Conservation (phyloP, 352 stramenopile genomes). For the Phytophthora quininea region DNA sequence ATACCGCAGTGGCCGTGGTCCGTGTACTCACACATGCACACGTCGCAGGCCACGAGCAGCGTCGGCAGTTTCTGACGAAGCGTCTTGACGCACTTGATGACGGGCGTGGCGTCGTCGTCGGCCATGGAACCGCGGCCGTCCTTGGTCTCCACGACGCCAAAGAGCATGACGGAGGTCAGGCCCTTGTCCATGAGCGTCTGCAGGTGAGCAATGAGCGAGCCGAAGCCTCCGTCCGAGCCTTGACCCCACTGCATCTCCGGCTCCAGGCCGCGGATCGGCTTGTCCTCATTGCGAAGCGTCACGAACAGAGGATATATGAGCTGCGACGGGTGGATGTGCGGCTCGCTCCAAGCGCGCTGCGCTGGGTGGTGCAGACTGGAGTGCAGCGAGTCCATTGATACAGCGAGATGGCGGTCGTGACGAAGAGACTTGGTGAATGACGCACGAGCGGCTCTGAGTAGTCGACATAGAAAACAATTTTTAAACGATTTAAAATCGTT, state of each 20-base stretch:
- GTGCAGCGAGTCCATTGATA: constrained; percentile 60
- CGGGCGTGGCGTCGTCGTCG: constrained; percentile 74
- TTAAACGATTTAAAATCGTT: not conserved
- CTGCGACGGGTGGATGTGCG: constrained; percentile 87
- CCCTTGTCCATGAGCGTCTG: constrained; percentile 75
- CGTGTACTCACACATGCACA: constrained; percentile 93
- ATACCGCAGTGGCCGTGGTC: constrained; percentile 89
- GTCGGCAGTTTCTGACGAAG: constrained; percentile 72
- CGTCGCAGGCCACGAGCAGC: constrained; percentile 85
- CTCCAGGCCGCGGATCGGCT: constrained; percentile 77
- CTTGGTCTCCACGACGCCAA: constrained; percentile 88
- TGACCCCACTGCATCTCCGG: constrained; percentile 88
- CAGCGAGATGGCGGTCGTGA: not conserved
- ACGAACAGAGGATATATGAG: constrained; percentile 92
- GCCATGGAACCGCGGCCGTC: constrained; percentile 78
- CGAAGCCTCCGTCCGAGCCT: constrained; percentile 64
- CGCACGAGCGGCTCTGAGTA: constrained; percentile 5
- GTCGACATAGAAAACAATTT: not conserved
- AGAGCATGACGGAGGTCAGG: constrained; percentile 87
- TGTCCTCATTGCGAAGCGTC: constrained; percentile 71
- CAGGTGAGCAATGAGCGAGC: constrained; percentile 76
- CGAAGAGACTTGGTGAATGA: constrained; percentile 26
- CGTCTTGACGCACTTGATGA: constrained; percentile 72
- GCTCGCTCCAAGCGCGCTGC: constrained; percentile 86
- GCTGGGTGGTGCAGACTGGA: constrained; percentile 82